These are phyloP conservation scores for Sinapis alba DNA, from an alignment of 441 rosid genomes.

Conservation along the genomic window DNA sequence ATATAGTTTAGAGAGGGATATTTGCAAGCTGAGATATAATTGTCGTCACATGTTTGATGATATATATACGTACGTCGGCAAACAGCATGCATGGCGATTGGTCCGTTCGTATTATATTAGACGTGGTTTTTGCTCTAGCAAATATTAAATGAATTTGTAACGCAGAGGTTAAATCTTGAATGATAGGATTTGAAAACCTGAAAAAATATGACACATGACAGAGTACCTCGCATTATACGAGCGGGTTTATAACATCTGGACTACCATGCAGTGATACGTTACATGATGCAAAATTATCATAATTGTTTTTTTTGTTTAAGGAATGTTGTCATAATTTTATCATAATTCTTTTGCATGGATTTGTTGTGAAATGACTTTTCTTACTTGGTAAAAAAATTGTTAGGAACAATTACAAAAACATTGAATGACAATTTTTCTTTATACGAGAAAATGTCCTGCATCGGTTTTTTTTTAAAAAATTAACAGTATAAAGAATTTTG, in stretches of 20 bases:
- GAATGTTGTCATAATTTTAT: no score
- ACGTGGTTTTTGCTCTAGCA: neutral
- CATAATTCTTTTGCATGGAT: neutral
- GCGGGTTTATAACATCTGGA: neutral
- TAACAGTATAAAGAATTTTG: no score
- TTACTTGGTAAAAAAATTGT: neutral
- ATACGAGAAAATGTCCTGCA: no score
- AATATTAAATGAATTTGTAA: neutral
- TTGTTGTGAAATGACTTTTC: neutral
- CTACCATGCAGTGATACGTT: neutral
- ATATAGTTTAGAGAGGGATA: neutral
- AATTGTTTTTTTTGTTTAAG: neutral
- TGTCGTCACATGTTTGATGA: slow-evolving; percentile 1
- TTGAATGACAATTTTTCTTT: no score
- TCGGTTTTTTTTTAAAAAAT: no score
- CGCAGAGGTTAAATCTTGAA: neutral
- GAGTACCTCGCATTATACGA: neutral
- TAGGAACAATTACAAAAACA: neutral
- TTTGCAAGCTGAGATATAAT: neutral
- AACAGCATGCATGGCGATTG: neutral
- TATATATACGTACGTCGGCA: neutral
- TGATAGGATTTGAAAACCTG: neutral
- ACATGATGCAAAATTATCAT: neutral
- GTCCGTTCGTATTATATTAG: neutral
- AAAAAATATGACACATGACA: neutral